These are phyloP conservation scores for Spathaspora girioi DNA, from an alignment of 805 yeast genomes.

Conservation along the genomic window DNA sequence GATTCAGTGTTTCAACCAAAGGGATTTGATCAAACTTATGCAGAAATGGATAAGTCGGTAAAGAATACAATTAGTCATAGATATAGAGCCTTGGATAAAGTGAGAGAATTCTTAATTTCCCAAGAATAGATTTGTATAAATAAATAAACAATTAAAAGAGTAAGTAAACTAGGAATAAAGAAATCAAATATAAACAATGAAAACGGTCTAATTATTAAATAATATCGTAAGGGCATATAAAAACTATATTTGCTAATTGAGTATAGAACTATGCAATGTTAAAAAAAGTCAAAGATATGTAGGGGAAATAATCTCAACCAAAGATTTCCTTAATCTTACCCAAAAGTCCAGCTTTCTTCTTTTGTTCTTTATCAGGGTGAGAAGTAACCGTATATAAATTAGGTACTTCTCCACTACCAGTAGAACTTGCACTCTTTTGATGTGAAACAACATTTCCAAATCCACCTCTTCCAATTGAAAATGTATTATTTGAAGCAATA, in stretches of 20 bases:
- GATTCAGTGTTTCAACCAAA: constrained; percentile 85
- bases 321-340: constrained; percentile 45
- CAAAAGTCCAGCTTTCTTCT: constrained; percentile 35
- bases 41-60: constrained; percentile 74
- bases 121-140: neutral
- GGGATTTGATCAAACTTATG: constrained; percentile 68
- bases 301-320: constrained; percentile 10
- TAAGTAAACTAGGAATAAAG: neutral
- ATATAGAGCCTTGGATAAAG: constrained; percentile 72
- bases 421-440: constrained; percentile 16
- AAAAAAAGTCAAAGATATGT: neutral
- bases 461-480: constrained; percentile 62
- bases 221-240: neutral
- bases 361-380: constrained; percentile 24
- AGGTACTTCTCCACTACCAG: constrained; percentile 10
- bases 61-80: constrained; percentile 89
- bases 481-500: constrained; percentile 42
- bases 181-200: neutral
- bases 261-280: neutral
- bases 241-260: neutral
- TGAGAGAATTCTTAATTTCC: constrained; percentile 51
- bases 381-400: constrained; percentile 34
- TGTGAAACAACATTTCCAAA: constrained; percentile 53
- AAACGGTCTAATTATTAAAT: neutral
- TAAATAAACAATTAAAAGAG: neutral